These are phyloP conservation scores for Populus hybrid DNA, from an alignment of 441 rosid species.

Conservation along the genomic window DNA sequence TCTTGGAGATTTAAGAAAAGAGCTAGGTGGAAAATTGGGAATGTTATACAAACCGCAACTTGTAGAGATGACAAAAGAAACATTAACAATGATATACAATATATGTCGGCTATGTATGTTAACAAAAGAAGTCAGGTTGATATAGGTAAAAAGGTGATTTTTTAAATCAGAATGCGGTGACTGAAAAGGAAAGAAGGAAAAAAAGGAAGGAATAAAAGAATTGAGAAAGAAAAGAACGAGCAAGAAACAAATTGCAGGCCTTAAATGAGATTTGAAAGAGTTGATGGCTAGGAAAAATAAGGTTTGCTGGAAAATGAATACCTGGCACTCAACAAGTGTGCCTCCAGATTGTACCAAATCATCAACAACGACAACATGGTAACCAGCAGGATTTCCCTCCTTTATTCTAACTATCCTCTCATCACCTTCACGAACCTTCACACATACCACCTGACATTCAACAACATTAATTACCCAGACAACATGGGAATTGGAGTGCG, in stretches of 20 bases:
- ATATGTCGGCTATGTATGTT: background rate
- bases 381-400: constrained; percentile 90
- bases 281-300: background rate
- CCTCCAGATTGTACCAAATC: constrained; percentile 99
- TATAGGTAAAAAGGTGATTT: background rate
- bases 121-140: background rate
- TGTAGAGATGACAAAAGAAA: background rate
- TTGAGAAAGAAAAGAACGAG: background rate
- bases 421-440: constrained; percentile 95
- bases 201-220: background rate
- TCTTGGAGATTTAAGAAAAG: background rate
- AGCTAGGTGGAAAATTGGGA: background rate
- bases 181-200: background rate
- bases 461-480: constrained; percentile 15
- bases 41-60: background rate
- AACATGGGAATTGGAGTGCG: background rate
- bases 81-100: background rate
- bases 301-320: constrained; percentile 19
- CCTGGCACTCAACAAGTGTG: constrained; percentile 98
- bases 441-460: constrained; percentile 76
- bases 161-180: background rate
- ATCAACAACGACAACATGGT: constrained; percentile 92
- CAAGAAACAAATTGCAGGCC: background rate
- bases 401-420: constrained; percentile 87
- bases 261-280: background rate